phyloP scores from a whole-genome alignment of 2,329 filamentous ascomycete species.

The Xenosphaeropsis pyriputrescens region DNA sequence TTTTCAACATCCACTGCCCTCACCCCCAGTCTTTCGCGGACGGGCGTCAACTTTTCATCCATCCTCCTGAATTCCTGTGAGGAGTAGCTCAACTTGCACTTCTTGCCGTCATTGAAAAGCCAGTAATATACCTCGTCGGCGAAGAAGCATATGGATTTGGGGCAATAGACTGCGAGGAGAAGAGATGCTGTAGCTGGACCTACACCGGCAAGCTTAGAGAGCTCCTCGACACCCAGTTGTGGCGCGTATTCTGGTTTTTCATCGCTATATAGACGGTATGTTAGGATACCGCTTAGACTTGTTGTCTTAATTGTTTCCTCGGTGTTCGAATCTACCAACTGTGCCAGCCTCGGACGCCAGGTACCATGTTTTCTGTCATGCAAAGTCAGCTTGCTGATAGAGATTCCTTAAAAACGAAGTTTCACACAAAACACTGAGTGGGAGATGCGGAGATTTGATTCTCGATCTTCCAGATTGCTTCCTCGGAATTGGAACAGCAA shows the following conservation, averaged over 20 bases:
- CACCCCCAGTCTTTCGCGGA: constrained; percentile 35
- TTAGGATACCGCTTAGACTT: constrained; percentile 34
- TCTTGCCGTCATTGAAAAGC: constrained; percentile 37
- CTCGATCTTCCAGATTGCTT: no score
- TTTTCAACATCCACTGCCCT: constrained; percentile 51
- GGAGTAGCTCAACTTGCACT: constrained; percentile 48
- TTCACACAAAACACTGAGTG: no score
- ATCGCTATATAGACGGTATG: constrained; percentile 24
- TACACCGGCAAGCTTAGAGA: constrained; percentile 54
- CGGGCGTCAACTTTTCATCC: constrained; percentile 22
- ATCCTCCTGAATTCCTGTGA: constrained; percentile 52
- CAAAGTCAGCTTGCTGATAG: not conserved
- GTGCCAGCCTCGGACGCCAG: constrained; percentile 45
- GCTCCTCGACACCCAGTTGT: constrained; percentile 30
- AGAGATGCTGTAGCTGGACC: constrained; percentile 70
- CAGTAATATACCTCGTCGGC: constrained; percentile 68
- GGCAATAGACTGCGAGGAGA: constrained; percentile 49
- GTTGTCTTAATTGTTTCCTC: constrained; percentile 26
- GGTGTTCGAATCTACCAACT: constrained; percentile 47
- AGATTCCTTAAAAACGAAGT: not conserved
- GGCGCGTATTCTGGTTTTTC: constrained; percentile 8
- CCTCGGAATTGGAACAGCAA: no score
- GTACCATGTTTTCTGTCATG: constrained; percentile 33
- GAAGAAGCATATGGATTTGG: constrained; percentile 53
- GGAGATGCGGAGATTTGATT: no score